Evolutionary conservation across 371 early-diverging fungal species (phyloP).

Genomic region (Nematocida displodere): DNA sequence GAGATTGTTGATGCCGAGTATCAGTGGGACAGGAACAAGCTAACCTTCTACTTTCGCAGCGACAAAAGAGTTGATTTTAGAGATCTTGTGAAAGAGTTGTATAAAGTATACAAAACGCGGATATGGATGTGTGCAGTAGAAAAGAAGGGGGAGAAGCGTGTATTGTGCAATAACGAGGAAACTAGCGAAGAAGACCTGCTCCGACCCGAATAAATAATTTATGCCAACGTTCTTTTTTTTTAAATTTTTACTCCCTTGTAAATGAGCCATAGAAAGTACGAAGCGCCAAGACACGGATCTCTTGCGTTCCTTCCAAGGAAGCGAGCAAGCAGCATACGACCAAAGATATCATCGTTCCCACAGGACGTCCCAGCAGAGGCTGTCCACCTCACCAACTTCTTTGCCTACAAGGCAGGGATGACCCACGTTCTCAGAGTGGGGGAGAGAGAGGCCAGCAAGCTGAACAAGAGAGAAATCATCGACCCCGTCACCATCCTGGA

Average conservation of each 20-base stretch:
- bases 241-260: slow-evolving; percentile 52
- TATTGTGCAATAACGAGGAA: slow-evolving; percentile 10
- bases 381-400: slow-evolving; percentile 93
- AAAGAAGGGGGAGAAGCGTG: slow-evolving; percentile 39
- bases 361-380: slow-evolving; percentile 87
- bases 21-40: slow-evolving; percentile 66
- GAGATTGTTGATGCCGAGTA: slow-evolving; percentile 64
- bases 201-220: slow-evolving; percentile 5
- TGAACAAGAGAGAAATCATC: slow-evolving; percentile 76
- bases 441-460: slow-evolving; percentile 57
- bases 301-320: slow-evolving; percentile 96
- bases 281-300: slow-evolving; percentile 91
- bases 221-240: slow-evolving; percentile 9
- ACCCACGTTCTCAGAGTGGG: slow-evolving; percentile 94
- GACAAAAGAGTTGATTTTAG: slow-evolving; percentile 82
- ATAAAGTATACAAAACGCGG: slow-evolving; percentile 92
- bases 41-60: slow-evolving; percentile 64
- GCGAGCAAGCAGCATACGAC: slow-evolving; percentile 83
- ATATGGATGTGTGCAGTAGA: slow-evolving; percentile 80
- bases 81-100: slow-evolving; percentile 89
- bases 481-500: slow-evolving; percentile 98
- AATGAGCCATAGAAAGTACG: slow-evolving; percentile 68
- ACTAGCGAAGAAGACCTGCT: not conserved
- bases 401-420: slow-evolving; percentile 99
- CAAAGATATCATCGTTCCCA: slow-evolving; percentile 93